phyloP scores from a whole-genome alignment of 257 asterid genomes.

The Penstemon eatonii region DNA sequence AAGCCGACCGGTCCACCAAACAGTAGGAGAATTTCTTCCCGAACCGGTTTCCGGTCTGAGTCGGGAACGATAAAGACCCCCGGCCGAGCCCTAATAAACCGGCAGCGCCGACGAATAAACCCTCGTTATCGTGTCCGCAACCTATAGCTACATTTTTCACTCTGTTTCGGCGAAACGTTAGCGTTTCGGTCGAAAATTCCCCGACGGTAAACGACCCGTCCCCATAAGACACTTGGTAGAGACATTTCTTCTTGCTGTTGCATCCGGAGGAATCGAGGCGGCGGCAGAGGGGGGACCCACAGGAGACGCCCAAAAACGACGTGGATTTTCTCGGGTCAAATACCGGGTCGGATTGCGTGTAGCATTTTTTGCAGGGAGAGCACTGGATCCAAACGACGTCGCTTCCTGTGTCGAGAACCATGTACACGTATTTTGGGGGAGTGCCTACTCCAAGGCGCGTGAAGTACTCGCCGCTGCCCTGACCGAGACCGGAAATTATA shows the following conservation, averaged over 20 bases:
- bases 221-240: slow-evolving; percentile 82
- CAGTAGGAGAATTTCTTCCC: slow-evolving; percentile 77
- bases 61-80: slow-evolving; percentile 70
- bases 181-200: slow-evolving; percentile 82
- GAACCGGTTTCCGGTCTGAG: slow-evolving; percentile 60
- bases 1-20: slow-evolving; percentile 68
- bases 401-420: slow-evolving; percentile 91
- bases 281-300: slow-evolving; percentile 69
- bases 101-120: slow-evolving; percentile 81
- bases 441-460: slow-evolving; percentile 89
- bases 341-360: slow-evolving; percentile 77
- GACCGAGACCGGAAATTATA: slow-evolving; percentile 63
- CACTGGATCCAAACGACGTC: slow-evolving; percentile 94
- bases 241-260: slow-evolving; percentile 56
- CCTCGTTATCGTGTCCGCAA: slow-evolving; percentile 90
- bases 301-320: slow-evolving; percentile 49
- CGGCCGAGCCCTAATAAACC: slow-evolving; percentile 88
- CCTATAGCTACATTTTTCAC: slow-evolving; percentile 63
- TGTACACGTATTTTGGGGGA: slow-evolving; percentile 58
- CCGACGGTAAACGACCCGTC: slow-evolving; percentile 86
- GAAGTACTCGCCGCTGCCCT: slow-evolving; percentile 97
- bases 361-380: slow-evolving; percentile 75
- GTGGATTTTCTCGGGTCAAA: slow-evolving; percentile 61
- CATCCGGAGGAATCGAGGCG: slow-evolving; percentile 68
- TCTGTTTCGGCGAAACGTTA: slow-evolving; percentile 57